These are phyloP conservation scores for Saussurea involucrata DNA, from an alignment of 129 eudicot species.

Conservation along the genomic window DNA sequence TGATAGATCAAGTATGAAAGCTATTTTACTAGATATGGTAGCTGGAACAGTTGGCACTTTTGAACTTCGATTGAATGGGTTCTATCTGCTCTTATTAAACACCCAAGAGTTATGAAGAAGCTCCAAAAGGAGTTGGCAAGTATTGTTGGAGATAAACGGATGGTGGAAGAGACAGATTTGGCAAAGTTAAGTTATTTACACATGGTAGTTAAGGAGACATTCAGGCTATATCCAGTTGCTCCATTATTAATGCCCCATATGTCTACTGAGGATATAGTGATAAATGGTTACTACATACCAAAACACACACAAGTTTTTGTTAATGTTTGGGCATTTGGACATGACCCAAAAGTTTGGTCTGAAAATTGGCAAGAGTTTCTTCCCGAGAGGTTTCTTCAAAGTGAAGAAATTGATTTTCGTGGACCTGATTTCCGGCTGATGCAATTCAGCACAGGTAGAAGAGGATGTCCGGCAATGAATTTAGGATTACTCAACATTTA, in stretches of 20 bases:
- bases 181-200: conserved; percentile 29
- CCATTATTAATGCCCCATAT: conserved; percentile 37
- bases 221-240: conserved; percentile 30
- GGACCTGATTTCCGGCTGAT: conserved; percentile 29
- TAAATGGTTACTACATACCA: conserved; percentile 34
- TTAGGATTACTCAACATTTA: conserved; percentile 25
- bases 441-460: conserved; percentile 32
- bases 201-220: conserved; percentile 36
- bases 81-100: conserved; percentile 29
- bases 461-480: conserved; percentile 39
- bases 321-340: conserved; percentile 38
- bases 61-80: conserved; percentile 30
- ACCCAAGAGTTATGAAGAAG: conserved; percentile 29
- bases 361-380: conserved; percentile 27
- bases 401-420: conserved; percentile 16
- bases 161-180: conserved; percentile 36
- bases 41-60: conserved; percentile 27
- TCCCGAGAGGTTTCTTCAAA: conserved; percentile 31
- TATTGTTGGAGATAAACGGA: conserved; percentile 25
- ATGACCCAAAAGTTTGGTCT: conserved; percentile 39
- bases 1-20: conserved; percentile 28
- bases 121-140: conserved; percentile 33
- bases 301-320: conserved; percentile 25
- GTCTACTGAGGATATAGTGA: conserved; percentile 27
- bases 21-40: conserved; percentile 31